These are phyloP conservation scores for Fusarium neocosmosporiellum DNA, from an alignment of 2,329 filamentous ascomycete genomes.

Conservation along the genomic window DNA sequence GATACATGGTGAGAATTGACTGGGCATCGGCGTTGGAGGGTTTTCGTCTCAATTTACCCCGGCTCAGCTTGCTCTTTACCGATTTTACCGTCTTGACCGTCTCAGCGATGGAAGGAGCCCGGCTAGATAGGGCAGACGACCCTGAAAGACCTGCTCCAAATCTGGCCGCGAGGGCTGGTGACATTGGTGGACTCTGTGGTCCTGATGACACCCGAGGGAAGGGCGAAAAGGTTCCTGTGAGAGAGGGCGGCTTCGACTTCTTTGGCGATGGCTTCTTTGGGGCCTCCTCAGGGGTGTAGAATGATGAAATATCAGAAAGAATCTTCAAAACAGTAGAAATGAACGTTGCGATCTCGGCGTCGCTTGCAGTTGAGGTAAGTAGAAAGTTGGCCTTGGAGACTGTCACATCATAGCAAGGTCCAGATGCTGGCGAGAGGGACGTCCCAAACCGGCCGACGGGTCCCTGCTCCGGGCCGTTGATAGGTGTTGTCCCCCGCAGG, in stretches of 20 bases:
- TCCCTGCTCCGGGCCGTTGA: constrained; percentile 41
- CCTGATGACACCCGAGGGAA: constrained; percentile 42
- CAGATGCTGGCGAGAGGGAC: constrained; percentile 38
- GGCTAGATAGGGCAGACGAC: constrained; percentile 28
- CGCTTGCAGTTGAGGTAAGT: constrained; percentile 65
- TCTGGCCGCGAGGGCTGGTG: constrained; percentile 25
- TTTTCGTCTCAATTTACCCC: constrained; percentile 42
- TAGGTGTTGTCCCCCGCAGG: constrained; percentile 49
- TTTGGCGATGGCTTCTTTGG: constrained; percentile 31
- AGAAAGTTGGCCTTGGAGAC: constrained; percentile 68
- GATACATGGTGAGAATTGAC: constrained; percentile 52
- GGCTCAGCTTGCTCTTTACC: constrained; percentile 44
- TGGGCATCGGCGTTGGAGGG: constrained; percentile 39
- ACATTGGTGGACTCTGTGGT: constrained; percentile 38
- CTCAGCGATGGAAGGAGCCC: constrained; percentile 49
- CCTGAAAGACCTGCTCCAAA: constrained; percentile 17
- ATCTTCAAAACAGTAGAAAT: constrained; percentile 64
- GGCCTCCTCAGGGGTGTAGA: constrained; percentile 57
- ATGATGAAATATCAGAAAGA: constrained; percentile 46
- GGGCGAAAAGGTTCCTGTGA: constrained; percentile 46
- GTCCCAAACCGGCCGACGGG: constrained; percentile 32
- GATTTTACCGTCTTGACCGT: constrained; percentile 46
- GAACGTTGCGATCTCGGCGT: constrained; percentile 65
- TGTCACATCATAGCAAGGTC: constrained; percentile 45
- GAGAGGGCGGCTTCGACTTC: constrained; percentile 42